Percentiles rank a stretch among this genome's conserved stretches.
Evolutionary conservation across 148 eudicot species (phyloP).

Genomic region (Vaccinium myrtillus): DNA sequence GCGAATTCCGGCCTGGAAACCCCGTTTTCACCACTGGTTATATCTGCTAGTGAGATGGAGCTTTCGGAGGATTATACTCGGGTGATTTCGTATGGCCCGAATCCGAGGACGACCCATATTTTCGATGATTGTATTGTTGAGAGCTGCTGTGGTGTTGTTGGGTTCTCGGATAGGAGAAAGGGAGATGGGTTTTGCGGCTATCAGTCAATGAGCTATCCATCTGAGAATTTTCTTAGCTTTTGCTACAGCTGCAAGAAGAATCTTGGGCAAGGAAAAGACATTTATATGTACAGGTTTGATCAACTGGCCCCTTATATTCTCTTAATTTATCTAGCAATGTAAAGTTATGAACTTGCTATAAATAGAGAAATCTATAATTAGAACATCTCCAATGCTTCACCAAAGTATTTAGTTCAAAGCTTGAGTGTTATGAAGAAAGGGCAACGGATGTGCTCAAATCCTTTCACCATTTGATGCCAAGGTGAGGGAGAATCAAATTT

Average conservation of each 20-base stretch:
- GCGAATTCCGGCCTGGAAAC: conserved; percentile 21
- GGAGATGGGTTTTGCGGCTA: conserved; percentile 17
- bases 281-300: conserved; percentile 65
- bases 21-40: conserved; percentile 24
- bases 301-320: not conserved
- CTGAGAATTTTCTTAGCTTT: conserved; percentile 56
- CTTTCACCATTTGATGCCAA: not conserved
- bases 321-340: no score
- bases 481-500: not conserved
- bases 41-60: conserved; percentile 54
- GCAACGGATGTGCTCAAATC: not conserved
- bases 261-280: conserved; percentile 53
- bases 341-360: not conserved
- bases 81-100: conserved; percentile 54
- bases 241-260: conserved; percentile 54
- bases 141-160: conserved; percentile 44
- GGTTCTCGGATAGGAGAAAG: conserved; percentile 11
- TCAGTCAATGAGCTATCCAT: conserved; percentile 39
- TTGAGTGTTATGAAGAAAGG: not conserved
- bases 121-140: conserved; percentile 62
- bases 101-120: conserved; percentile 61
- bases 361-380: not conserved
- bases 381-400: not conserved
- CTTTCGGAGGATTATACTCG: conserved; percentile 74
- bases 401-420: not conserved